These are phyloP conservation scores for Claviceps fusiformis DNA, from an alignment of 2,329 filamentous ascomycete species.

Conservation along the genomic window DNA sequence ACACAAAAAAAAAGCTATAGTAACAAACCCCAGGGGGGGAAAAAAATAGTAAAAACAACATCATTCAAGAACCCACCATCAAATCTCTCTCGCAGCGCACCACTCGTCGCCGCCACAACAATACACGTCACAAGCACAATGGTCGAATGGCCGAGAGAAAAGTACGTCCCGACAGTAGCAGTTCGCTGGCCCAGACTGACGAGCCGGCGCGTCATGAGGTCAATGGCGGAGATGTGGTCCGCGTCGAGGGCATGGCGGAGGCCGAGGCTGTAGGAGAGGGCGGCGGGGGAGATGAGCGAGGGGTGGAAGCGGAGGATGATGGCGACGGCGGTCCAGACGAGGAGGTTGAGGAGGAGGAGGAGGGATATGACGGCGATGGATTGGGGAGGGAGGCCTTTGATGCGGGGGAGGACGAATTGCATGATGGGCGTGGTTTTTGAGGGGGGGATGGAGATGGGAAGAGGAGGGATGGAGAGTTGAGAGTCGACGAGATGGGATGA, in stretches of 20 bases:
- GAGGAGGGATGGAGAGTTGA: no score
- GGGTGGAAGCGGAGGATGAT: slow-evolving; percentile 39
- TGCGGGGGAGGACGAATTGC: neutral
- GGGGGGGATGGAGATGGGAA: neutral
- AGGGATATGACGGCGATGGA: slow-evolving; percentile 35
- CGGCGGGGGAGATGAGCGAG: slow-evolving; percentile 61
- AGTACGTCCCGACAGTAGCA: slow-evolving; percentile 87
- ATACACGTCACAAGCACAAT: slow-evolving; percentile 85
- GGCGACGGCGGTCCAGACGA: slow-evolving; percentile 41
- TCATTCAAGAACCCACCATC: slow-evolving; percentile 26
- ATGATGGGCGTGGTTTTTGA: no score
- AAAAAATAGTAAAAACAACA: neutral
- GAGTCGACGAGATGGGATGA: no score
- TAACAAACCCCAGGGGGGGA: no score
- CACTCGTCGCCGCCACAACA: slow-evolving; percentile 80
- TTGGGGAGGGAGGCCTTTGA: slow-evolving; percentile 15
- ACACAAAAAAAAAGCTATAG: no score
- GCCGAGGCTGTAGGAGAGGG: slow-evolving; percentile 77
- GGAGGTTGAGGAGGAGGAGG: slow-evolving; percentile 36
- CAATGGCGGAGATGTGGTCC: slow-evolving; percentile 80
- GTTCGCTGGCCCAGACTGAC: slow-evolving; percentile 75
- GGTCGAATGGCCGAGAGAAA: slow-evolving; percentile 85
- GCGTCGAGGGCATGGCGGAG: slow-evolving; percentile 92
- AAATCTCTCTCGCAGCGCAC: slow-evolving; percentile 69
- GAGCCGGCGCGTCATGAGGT: slow-evolving; percentile 83